A percentile compares a stretch with the other conserved stretches of the same genome.
Conservation (phyloP, 2,329 filamentous ascomycete species). For the Microcera coccophila region DNA sequence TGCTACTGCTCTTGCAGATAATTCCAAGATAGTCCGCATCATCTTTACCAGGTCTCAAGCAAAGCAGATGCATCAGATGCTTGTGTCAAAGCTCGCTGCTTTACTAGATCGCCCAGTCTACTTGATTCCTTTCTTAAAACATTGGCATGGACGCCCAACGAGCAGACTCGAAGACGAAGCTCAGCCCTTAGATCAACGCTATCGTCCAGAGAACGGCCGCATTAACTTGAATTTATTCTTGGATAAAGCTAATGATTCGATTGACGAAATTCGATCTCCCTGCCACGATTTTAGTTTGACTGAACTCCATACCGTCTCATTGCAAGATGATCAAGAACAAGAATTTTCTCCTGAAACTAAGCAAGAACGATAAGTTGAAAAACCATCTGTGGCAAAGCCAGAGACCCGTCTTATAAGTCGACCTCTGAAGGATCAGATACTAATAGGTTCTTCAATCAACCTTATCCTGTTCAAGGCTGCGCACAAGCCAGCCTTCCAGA, state of each 20-base stretch:
- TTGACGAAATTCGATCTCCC: not conserved
- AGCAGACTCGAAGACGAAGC: conserved; percentile 50
- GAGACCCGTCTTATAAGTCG: conserved; percentile 38
- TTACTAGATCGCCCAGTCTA: conserved; percentile 52
- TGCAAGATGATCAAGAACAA: conserved; percentile 66
- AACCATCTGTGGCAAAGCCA: conserved; percentile 36
- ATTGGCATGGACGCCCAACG: conserved; percentile 32
- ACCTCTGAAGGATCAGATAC: too few species aligned
- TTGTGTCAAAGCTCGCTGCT: conserved; percentile 43
- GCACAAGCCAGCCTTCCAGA: conserved; percentile 16
- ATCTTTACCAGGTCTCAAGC: conserved; percentile 60
- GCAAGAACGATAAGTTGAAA: conserved; percentile 53
- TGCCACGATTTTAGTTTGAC: conserved; percentile 14
- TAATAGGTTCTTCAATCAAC: too few species aligned
- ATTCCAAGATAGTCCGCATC: conserved; percentile 49
- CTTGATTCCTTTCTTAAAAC: conserved; percentile 57
- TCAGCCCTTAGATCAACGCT: conserved; percentile 48
- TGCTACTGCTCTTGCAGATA: conserved; percentile 50
- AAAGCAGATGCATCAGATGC: conserved; percentile 50
- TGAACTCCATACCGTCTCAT: conserved; percentile 11
- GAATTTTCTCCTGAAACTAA: conserved; percentile 64
- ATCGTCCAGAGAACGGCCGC: conserved; percentile 35
- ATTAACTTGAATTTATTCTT: not conserved
- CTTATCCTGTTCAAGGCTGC: too few species aligned
- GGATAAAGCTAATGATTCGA: fast-evolving